Conservation (phyloP, 169 alveolate genomes). For the Plasmodium falciparum region DNA sequence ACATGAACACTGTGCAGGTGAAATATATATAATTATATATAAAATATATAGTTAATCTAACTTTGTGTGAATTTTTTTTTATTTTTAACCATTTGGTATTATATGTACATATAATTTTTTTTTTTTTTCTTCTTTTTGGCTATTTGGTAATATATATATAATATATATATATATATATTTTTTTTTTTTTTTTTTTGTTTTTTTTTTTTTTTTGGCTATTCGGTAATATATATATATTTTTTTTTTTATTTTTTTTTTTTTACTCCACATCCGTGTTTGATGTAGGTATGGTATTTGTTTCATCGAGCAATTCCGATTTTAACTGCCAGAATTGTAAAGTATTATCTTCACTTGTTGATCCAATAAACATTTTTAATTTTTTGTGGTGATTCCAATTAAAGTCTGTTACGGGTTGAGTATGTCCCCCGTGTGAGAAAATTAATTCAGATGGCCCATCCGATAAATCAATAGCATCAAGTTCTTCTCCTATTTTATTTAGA, state of each 20-base stretch:
- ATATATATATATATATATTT: too few relatives aligned
- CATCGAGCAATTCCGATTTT: slow-evolving; percentile 53
- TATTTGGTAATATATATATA: too few relatives aligned
- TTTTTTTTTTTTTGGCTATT: not conserved
- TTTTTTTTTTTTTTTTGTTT: too few relatives aligned
- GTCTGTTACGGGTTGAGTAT: slow-evolving; percentile 57
- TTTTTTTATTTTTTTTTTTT: not conserved
- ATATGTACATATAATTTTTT: too few relatives aligned
- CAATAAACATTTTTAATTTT: slow-evolving; percentile 54
- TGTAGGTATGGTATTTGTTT: slow-evolving; percentile 38
- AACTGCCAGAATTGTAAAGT: slow-evolving; percentile 66
- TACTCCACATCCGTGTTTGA: slow-evolving; percentile 67
- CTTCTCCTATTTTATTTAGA: slow-evolving; percentile 59
- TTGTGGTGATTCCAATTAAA: slow-evolving; percentile 70
- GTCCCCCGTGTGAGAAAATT: slow-evolving; percentile 66
- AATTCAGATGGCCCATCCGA: slow-evolving; percentile 68
- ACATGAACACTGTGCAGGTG: too few relatives aligned
- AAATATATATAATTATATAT: too few relatives aligned
- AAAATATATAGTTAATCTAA: too few relatives aligned
- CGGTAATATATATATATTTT: not conserved
- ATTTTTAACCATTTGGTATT: too few relatives aligned
- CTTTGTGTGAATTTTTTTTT: too few relatives aligned
- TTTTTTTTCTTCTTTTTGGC: too few relatives aligned
- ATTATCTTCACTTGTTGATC: slow-evolving; percentile 58
- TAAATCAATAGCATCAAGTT: slow-evolving; percentile 59